Evolutionary conservation across 805 yeast species (phyloP).

Genomic region (Metschnikowia reukaufii): DNA sequence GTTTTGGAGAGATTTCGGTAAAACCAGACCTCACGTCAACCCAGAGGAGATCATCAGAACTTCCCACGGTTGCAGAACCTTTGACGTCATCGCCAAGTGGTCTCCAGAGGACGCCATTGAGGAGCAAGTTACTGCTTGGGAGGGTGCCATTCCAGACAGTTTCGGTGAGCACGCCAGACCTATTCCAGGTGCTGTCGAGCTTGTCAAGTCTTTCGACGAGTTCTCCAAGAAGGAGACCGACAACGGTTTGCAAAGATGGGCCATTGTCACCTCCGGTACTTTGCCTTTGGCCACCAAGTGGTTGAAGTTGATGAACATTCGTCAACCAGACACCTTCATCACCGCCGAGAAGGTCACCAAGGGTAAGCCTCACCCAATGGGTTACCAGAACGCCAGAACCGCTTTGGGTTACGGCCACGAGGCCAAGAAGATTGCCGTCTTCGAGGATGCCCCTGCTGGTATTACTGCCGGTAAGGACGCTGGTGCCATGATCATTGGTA

Average conservation of each 20-base stretch:
- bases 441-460: slow-evolving; percentile 92
- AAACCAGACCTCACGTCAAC: slow-evolving; percentile 64
- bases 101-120: slow-evolving; percentile 72
- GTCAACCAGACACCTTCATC: slow-evolving; percentile 71
- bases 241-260: slow-evolving; percentile 63
- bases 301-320: slow-evolving; percentile 62
- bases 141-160: slow-evolving; percentile 66
- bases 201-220: slow-evolving; percentile 54
- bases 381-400: slow-evolving; percentile 62
- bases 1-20: slow-evolving; percentile 76
- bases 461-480: slow-evolving; percentile 80
- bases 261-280: slow-evolving; percentile 85
- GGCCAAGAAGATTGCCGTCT: slow-evolving; percentile 54
- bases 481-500: slow-evolving; percentile 80
- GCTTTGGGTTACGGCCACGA: slow-evolving; percentile 41
- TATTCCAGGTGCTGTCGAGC: slow-evolving; percentile 71
- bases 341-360: slow-evolving; percentile 76
- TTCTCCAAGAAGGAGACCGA: slow-evolving; percentile 44
- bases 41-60: slow-evolving; percentile 70
- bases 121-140: slow-evolving; percentile 64
- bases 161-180: slow-evolving; percentile 73
- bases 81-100: slow-evolving; percentile 70
- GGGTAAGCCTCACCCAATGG: slow-evolving; percentile 89
- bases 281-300: slow-evolving; percentile 74
- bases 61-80: slow-evolving; percentile 82